Evolutionary conservation across 148 eudicot genomes (phyloP).

Genomic region (Dysphania ambrosioides): DNA sequence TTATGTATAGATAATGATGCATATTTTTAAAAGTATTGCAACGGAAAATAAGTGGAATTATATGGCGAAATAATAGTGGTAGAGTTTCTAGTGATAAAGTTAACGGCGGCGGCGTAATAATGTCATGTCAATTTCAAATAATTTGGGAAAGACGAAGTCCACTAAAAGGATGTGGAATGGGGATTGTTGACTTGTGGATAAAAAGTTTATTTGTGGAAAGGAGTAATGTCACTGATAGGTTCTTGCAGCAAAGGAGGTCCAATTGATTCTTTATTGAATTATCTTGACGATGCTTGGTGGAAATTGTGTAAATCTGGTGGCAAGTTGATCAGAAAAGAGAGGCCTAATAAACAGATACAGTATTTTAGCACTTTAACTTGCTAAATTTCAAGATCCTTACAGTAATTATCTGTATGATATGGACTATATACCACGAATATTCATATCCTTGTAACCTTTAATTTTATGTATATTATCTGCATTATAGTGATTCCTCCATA

Average conservation of each 20-base stretch:
- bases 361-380: neutral
- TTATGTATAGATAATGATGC: too few relatives aligned
- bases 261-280: neutral
- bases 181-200: conserved; percentile 11
- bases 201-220: conserved; percentile 11
- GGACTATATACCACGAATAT: neutral
- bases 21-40: too few relatives aligned
- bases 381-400: neutral
- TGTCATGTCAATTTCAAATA: neutral
- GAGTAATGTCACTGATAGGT: conserved; percentile 5
- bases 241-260: neutral
- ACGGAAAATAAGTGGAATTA: too few relatives aligned
- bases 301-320: neutral
- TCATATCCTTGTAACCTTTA: neutral
- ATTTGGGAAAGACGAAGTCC: too few relatives aligned
- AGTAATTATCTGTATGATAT: neutral
- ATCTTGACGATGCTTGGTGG: conserved; percentile 2
- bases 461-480: neutral
- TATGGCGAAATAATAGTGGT: too few relatives aligned
- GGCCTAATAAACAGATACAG: neutral
- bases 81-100: too few relatives aligned
- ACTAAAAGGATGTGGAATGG: neutral
- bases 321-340: neutral
- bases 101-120: neutral
- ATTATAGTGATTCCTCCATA: neutral